Base-by-base conservation (phyloP, 2,329 filamentous ascomycete genomes). In the Fusarium buharicum region DNA sequence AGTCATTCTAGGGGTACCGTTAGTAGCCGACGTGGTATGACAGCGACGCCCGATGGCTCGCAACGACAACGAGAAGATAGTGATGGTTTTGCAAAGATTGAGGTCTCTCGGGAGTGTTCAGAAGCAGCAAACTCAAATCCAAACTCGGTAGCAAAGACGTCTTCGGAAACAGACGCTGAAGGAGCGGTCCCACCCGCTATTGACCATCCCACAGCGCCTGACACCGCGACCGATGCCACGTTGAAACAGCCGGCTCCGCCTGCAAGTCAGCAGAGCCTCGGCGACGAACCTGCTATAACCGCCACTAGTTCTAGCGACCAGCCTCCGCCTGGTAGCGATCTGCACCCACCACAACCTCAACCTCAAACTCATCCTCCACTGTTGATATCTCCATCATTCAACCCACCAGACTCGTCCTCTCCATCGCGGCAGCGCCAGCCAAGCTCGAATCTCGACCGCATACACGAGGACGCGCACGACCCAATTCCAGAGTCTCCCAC, bases 391-490 rank as follows among this genome's bases (percentile, higher is more conserved):
- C 67, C 58, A 36, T 62, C 55, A 31, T 49, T 60, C 51, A 58
- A 64, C 33, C 59, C 55, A 54, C 34, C 57, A 18, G 59, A 66
- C 28, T 31, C 59, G 18, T 68, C 62, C 18, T 59, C 64, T 18
- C 66, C 68, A 47, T 59, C 59, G 16, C 62, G 66, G 43, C 62
- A 31, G 45, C 64, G 50, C 11, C 64, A 55, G 38, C 56, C 55
- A 47, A 69, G 57, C 54, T 69, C 68, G 10, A 68, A 70, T 37
- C 70, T 72, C 43, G 66, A 47, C 44, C 64, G 70, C 50, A 72
- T 72, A 20, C 61, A 67, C 61, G 70, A 72, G 33, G 49, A 68
- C 54, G 50, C 53, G 43, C 54, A 58, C 34, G 54, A 63, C 36
- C 48, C 51, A 12, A 24, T 18, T 18, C 59, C 57, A 6, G 39